Evolutionary conservation across 345 rosid genomes (phyloP).

Genomic region (Kandelia obovata): DNA sequence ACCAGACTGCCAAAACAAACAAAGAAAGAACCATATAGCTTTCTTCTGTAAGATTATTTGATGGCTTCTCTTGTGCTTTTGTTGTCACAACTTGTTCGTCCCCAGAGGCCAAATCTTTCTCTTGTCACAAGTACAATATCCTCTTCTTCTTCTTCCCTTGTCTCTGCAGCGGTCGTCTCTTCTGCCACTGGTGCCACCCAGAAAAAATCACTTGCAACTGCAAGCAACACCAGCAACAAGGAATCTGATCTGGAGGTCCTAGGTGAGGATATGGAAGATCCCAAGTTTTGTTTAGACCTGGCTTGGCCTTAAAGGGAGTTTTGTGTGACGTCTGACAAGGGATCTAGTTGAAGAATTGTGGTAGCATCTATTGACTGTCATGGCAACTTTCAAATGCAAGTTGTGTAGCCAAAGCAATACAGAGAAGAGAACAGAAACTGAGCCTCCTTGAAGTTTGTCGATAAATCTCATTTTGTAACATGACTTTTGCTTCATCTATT

Average conservation of each 20-base stretch:
- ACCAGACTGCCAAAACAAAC: too few relatives aligned
- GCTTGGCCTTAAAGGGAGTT: conserved; percentile 16
- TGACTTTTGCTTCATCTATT: too few relatives aligned
- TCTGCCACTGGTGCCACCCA: background rate
- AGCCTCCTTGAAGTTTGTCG: too few relatives aligned
- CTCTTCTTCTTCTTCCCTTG: conserved; percentile 5
- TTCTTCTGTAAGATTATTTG: too few relatives aligned
- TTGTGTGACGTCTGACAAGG: too few relatives aligned
- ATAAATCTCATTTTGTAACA: too few relatives aligned
- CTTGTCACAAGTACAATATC: conserved; percentile 1
- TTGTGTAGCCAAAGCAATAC: too few relatives aligned
- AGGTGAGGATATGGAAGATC: conserved; percentile 9
- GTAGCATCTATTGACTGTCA: too few relatives aligned
- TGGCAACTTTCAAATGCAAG: too few relatives aligned
- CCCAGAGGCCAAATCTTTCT: conserved; percentile 9
- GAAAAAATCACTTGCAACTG: background rate
- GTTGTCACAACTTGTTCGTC: conserved; percentile 12
- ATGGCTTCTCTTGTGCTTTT: conserved; percentile 24
- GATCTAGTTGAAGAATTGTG: too few relatives aligned
- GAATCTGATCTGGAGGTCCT: conserved; percentile 1
- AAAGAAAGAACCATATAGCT: too few relatives aligned
- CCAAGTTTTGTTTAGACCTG: conserved; percentile 16
- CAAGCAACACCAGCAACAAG: background rate
- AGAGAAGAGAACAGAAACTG: too few relatives aligned
- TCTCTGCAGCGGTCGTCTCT: conserved; percentile 2